Conservation (phyloP, 805 yeast genomes). For the Yueomyces sinensis region DNA sequence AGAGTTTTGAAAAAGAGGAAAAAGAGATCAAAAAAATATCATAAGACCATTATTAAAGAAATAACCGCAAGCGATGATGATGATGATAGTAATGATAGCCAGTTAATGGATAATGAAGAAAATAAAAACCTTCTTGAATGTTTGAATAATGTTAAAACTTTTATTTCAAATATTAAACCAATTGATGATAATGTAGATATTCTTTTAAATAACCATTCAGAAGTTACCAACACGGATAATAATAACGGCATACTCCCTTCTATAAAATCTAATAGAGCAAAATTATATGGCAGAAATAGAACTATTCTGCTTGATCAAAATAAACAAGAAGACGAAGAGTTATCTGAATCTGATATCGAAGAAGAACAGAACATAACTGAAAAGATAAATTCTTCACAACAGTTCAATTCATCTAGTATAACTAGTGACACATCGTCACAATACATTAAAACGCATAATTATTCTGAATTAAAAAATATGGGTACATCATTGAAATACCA, state of each 20-base stretch:
- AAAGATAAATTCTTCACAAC: too few relatives aligned
- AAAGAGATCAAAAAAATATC: conserved; percentile 7
- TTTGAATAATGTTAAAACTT: conserved; percentile 1
- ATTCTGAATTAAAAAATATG: conserved; percentile 18
- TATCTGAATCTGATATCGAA: too few relatives aligned
- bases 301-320: conserved; percentile 9
- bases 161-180: conserved; percentile 2
- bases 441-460: conserved; percentile 7
- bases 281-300: conserved; percentile 11
- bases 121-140: too few relatives aligned
- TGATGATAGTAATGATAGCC: conserved; percentile 1
- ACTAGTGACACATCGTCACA: too few relatives aligned
- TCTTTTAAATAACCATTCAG: background rate
- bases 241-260: background rate
- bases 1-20: conserved; percentile 4
- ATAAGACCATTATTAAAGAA: conserved; percentile 22
- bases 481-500: conserved; percentile 24
- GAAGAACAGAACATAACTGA: too few relatives aligned
- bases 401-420: too few relatives aligned
- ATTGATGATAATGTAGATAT: too few relatives aligned
- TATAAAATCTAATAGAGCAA: background rate
- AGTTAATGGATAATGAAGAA: too few relatives aligned
- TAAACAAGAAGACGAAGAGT: conserved; percentile 1
- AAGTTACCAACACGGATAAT: background rate
- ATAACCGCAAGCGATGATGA: conserved; percentile 7